Conservation (phyloP, 129 eudicot species). For the Helianthus tuberosus region DNA sequence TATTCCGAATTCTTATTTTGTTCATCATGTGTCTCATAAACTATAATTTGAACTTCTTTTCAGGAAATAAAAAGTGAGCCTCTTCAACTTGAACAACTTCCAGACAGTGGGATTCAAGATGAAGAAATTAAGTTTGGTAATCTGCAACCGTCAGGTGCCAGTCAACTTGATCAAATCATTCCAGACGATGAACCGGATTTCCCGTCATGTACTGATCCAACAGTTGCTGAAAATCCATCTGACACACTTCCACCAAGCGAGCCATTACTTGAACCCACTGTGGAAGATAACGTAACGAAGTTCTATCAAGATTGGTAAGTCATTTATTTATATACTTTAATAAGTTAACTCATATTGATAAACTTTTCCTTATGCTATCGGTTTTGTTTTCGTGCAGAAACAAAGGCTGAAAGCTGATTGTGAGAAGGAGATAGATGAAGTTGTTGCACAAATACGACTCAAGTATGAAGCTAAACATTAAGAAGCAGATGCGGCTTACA, state of each 20-base stretch:
- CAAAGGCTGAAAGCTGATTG: conserved; percentile 56
- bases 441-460: conserved; percentile 46
- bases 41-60: no score
- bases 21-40: no score
- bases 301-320: conserved; percentile 35
- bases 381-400: no score
- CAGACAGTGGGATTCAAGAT: background rate
- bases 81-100: background rate
- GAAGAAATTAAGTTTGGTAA: background rate
- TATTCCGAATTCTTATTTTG: no score
- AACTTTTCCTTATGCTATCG: conserved; percentile 3
- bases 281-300: conserved; percentile 32
- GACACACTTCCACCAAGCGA: background rate
- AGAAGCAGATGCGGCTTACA: conserved; percentile 59
- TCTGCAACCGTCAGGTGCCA: background rate
- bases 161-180: conserved; percentile 4
- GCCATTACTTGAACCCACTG: conserved; percentile 7
- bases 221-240: conserved; percentile 27
- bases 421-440: conserved; percentile 72
- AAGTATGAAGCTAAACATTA: conserved; percentile 55
- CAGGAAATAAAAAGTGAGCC: no score
- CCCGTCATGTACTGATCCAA: background rate
- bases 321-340: background rate
- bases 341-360: conserved; percentile 24
- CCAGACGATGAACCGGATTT: conserved; percentile 21